Conservation (phyloP, 345 rosid genomes). For the Salix arbutifolia region DNA sequence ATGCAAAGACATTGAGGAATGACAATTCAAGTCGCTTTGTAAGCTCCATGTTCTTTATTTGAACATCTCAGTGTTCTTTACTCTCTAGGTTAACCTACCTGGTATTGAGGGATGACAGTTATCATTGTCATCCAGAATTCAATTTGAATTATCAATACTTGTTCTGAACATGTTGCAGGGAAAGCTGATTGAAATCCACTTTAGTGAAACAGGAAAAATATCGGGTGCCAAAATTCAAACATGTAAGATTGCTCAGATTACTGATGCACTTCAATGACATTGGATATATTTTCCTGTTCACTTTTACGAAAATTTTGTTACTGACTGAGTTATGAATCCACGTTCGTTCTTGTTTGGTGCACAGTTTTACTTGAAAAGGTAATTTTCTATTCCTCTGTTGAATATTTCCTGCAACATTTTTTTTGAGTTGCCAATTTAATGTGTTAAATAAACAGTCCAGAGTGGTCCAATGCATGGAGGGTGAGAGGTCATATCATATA, state of each 20-base stretch:
- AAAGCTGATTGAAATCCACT: constrained; percentile 90
- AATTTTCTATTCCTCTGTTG: constrained; percentile 18
- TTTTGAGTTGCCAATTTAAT: constrained; percentile 16
- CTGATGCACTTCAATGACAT: constrained; percentile 4
- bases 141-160: constrained; percentile 18
- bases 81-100: background rate
- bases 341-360: constrained; percentile 23
- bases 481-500: constrained; percentile 98
- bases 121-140: background rate
- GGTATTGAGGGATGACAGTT: background rate
- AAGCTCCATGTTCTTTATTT: constrained; percentile 40
- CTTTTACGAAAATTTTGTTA: constrained; percentile 10
- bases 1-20: constrained; percentile 93
- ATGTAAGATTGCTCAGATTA: constrained; percentile 52
- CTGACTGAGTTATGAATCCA: constrained; percentile 31
- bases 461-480: constrained; percentile 93
- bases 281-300: constrained; percentile 7
- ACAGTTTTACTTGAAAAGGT: constrained; percentile 99
- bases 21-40: constrained; percentile 99
- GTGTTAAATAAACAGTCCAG: constrained; percentile 75
- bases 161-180: constrained; percentile 56
- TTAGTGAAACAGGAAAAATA: constrained; percentile 94
- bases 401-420: constrained; percentile 11
- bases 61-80: background rate
- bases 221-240: constrained; percentile 99